Conservation (phyloP, 208 protist species). For the Strigomonas culicis region DNA sequence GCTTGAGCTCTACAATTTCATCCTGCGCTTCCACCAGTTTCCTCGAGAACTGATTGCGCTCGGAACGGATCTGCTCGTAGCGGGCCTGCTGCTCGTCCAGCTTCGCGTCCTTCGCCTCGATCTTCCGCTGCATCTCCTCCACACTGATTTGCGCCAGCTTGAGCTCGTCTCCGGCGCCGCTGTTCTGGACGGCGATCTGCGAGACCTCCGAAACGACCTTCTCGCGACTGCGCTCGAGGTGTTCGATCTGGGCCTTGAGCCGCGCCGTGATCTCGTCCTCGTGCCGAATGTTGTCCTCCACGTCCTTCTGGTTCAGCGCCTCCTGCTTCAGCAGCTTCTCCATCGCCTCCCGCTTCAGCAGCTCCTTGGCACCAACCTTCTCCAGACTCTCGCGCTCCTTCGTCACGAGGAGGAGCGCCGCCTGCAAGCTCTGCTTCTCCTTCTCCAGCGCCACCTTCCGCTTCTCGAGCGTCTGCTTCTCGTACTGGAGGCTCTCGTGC, state of each 20-base stretch:
- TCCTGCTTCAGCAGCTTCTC: constrained; percentile 81
- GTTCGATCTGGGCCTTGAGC: constrained; percentile 51
- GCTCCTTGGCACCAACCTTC: constrained; percentile 62
- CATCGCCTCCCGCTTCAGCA: constrained; percentile 54
- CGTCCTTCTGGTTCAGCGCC: constrained; percentile 63
- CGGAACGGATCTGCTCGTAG: constrained; percentile 94
- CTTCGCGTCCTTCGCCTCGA: constrained; percentile 90
- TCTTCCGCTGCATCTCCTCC: constrained; percentile 94
- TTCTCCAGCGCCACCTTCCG: constrained; percentile 57
- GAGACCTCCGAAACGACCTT: constrained; percentile 84
- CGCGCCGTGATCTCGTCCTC: constrained; percentile 55
- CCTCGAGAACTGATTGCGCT: constrained; percentile 98
- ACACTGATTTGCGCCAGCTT: constrained; percentile 86
- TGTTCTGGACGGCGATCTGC: constrained; percentile 81
- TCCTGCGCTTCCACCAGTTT: constrained; percentile 96
- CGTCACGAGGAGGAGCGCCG: constrained; percentile 58
- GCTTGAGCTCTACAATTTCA: constrained; percentile 96
- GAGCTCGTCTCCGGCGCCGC: constrained; percentile 88
- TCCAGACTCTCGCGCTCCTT: constrained; percentile 67
- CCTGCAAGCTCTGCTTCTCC: constrained; percentile 57
- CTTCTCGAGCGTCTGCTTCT: constrained; percentile 60
- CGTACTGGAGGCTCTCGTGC: constrained; percentile 68
- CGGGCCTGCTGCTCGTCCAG: constrained; percentile 70
- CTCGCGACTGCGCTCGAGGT: constrained; percentile 92
- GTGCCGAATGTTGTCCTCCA: constrained; percentile 48